Evolutionary conservation across 2,329 filamentous ascomycete genomes (phyloP).

Genomic region (Ramularia collo-cygni): DNA sequence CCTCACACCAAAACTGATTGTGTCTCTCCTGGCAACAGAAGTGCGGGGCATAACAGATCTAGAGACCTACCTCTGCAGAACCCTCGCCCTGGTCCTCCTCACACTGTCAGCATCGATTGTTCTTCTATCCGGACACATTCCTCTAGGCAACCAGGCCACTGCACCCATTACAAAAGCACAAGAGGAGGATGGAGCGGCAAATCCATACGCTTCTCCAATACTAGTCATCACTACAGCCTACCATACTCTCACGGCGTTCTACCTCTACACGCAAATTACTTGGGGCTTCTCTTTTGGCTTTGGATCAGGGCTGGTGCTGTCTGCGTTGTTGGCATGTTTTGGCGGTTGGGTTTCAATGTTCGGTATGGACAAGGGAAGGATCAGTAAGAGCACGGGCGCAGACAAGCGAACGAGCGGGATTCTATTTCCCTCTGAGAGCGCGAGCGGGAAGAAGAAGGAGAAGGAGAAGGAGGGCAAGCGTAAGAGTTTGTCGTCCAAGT

Average conservation of each 20-base stretch:
- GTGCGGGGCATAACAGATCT: conserved; percentile 51
- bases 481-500: conserved; percentile 20
- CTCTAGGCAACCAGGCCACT: conserved; percentile 39
- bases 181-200: conserved; percentile 2
- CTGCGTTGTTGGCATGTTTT: conserved; percentile 50
- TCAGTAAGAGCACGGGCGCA: conserved; percentile 57
- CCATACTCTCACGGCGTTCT: conserved; percentile 57
- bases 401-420: conserved; percentile 62
- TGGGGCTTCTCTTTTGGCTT: conserved; percentile 46
- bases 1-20: conserved; percentile 53
- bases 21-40: conserved; percentile 50
- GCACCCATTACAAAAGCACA: background rate
- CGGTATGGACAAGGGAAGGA: conserved; percentile 47
- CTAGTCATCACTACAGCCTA: conserved; percentile 57
- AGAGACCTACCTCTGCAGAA: conserved; percentile 67
- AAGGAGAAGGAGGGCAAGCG: conserved; percentile 14
- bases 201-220: conserved; percentile 51
- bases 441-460: conserved; percentile 28
- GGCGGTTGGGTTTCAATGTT: conserved; percentile 61
- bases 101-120: conserved; percentile 58
- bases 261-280: conserved; percentile 63
- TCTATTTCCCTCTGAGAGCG: conserved; percentile 50
- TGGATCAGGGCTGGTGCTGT: conserved; percentile 53
- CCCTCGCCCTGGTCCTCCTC: conserved; percentile 61
- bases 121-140: conserved; percentile 63